Evolutionary conservation across 305 asterid genomes (phyloP), one percentile per base, ranked within the genome.

Genomic region (Rubia tinctorum): DNA sequence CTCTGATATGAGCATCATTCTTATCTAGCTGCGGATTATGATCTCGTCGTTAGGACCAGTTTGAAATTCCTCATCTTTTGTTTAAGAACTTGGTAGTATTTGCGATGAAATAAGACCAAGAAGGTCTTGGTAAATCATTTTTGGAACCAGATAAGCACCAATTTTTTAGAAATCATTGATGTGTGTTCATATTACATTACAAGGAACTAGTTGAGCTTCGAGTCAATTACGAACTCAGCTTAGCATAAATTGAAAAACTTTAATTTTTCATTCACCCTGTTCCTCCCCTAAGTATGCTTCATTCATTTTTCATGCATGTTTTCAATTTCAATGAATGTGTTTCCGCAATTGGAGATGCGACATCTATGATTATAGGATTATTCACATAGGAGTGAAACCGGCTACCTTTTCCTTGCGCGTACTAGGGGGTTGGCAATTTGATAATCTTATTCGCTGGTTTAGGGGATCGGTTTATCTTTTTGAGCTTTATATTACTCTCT

Each of bases 91-190:
- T 30, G 1, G 22, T 13, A 65, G 30, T 53, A 53, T 34, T 34
- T 53, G 66, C 42, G 20, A 75, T 56, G 39, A 72, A 79, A 79
- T 70, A 71, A 69, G 73, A 51, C 75, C 72, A n/a, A 20, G 25
- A 62, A 69, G 69, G 66, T 55, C 70, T 79, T 30, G 10, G 71
- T n/a, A 62, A 68, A 34, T 76, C 61, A 65, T 71, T 79, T 79
- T 78, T 43, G 79, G 56, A 53, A 55, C 68, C 55, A 44, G 60
- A 39, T 78, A 40, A 71, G 20, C 7, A 34, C 47, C 37, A 34
- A 71, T 71, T 79, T 75, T 75, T 78, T 61, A 60, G 39, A 73
- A 75, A 42, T 22, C 39, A 11, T 2, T 53, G 69, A 30, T 64
- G 66, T 59, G 56, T 59, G 63, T 42, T 1, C 39, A 37, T 39